A percentile compares a stretch with the other conserved stretches of the same genome.
Conservation (phyloP, 2,329 filamentous ascomycete species). For the Aureobasidium sp. region DNA sequence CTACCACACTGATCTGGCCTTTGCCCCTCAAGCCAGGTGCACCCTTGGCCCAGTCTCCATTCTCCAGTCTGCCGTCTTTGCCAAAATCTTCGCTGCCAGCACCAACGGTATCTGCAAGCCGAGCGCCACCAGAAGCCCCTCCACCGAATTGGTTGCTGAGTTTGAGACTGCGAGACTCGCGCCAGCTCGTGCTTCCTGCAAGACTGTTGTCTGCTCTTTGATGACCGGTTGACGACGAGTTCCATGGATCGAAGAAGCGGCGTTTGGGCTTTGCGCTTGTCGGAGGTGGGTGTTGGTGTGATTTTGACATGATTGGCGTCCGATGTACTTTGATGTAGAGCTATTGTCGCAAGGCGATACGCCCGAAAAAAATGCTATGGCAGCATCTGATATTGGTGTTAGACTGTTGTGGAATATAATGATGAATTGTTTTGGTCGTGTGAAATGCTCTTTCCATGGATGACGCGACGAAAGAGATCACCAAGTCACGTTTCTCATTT, state of each 20-base stretch:
- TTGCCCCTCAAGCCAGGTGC: conserved; percentile 40
- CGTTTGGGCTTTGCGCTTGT: conserved; percentile 92
- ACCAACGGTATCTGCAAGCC: conserved; percentile 58
- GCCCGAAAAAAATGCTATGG: not conserved
- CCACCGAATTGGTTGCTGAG: conserved; percentile 60
- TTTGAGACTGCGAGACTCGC: conserved; percentile 60
- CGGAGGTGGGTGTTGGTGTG: not conserved
- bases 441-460: not conserved
- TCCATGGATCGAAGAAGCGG: conserved; percentile 95
- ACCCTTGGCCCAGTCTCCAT: conserved; percentile 44
- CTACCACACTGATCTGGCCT: conserved; percentile 36
- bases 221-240: conserved; percentile 80
- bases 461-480: conserved; percentile 1
- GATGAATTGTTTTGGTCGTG: not conserved
- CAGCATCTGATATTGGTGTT: not conserved
- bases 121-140: conserved; percentile 45
- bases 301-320: not conserved
- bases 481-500: conserved; percentile 13
- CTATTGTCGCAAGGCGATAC: not conserved
- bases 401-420: not conserved
- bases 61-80: conserved; percentile 42
- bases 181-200: conserved; percentile 59
- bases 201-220: conserved; percentile 64
- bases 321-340: not conserved
- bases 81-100: conserved; percentile 52